Evolutionary conservation across 2,329 filamentous ascomycete genomes (phyloP).

Genomic region (Exophiala aquamarina): DNA sequence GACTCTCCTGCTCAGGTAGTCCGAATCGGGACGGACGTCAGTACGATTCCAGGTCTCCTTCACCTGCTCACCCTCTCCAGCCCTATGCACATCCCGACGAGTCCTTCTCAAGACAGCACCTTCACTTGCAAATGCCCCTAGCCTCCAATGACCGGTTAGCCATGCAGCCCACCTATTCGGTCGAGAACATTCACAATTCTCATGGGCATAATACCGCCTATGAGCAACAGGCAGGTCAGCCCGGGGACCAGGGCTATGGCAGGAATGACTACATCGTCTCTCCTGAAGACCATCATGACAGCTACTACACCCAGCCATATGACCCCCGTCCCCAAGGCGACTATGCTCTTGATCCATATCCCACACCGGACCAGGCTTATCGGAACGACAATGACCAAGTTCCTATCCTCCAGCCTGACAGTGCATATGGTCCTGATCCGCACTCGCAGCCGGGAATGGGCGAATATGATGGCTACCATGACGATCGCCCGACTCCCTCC

Average conservation of each 20-base stretch:
- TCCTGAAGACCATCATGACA: constrained; percentile 82
- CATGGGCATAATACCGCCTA: constrained; percentile 62
- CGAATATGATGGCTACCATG: constrained; percentile 29
- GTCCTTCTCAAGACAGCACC: constrained; percentile 21
- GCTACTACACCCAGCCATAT: constrained; percentile 82
- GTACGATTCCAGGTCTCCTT: constrained; percentile 65
- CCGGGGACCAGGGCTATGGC: constrained; percentile 40
- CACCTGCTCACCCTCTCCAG: constrained; percentile 71
- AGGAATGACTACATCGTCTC: constrained; percentile 71
- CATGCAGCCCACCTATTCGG: constrained; percentile 80
- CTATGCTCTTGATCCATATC: constrained; percentile 57
- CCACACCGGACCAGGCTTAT: constrained; percentile 54
- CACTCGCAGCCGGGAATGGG: constrained; percentile 39
- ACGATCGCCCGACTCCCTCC: constrained; percentile 41
- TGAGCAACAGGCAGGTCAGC: constrained; percentile 45
- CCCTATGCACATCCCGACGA: constrained; percentile 82
- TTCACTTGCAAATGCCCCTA: constrained; percentile 69
- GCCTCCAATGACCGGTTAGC: constrained; percentile 71
- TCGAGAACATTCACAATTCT: constrained; percentile 65
- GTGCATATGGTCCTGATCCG: constrained; percentile 63
- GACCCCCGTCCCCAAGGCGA: constrained; percentile 65
- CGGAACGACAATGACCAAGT: constrained; percentile 71
- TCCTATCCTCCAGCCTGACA: constrained; percentile 71
- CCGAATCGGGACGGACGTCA: constrained; percentile 47
- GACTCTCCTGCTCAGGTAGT: constrained; percentile 16